Evolutionary conservation across 495 filamentous ascomycete genomes (phyloP).

Genomic region (Coniosporium apollinis): DNA sequence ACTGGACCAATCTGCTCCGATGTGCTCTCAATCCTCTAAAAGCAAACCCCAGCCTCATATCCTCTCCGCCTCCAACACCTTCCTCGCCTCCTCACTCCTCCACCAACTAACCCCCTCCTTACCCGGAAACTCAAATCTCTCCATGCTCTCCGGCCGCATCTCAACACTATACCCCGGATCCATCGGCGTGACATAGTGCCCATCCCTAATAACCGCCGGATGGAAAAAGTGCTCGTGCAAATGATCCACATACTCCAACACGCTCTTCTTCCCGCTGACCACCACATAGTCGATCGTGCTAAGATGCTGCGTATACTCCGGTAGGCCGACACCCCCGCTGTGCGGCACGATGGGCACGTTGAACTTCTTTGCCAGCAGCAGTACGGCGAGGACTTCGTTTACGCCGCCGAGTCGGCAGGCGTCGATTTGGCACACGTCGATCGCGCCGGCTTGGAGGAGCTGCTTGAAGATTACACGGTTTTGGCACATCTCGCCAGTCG

Average conservation of each 20-base stretch:
- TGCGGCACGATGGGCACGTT: slow-evolving; percentile 76
- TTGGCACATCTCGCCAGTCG: slow-evolving; percentile 94
- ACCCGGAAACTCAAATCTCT: slow-evolving; percentile 56
- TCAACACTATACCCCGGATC: slow-evolving; percentile 79
- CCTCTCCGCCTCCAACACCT: slow-evolving; percentile 23
- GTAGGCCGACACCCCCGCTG: slow-evolving; percentile 75
- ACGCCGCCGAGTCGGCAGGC: slow-evolving; percentile 84
- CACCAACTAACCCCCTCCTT: slow-evolving; percentile 68
- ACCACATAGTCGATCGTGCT: slow-evolving; percentile 90
- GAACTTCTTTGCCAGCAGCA: slow-evolving; percentile 79
- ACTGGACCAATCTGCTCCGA: too few species aligned
- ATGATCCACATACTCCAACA: slow-evolving; percentile 87
- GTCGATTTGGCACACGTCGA: slow-evolving; percentile 83
- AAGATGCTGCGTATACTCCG: slow-evolving; percentile 88
- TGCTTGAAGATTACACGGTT: slow-evolving; percentile 93
- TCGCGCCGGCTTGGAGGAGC: slow-evolving; percentile 56
- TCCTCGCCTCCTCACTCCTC: slow-evolving; percentile 28
- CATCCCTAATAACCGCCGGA: slow-evolving; percentile 62
- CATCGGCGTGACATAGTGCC: slow-evolving; percentile 73
- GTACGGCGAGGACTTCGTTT: slow-evolving; percentile 82
- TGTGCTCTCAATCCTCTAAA: too few species aligned
- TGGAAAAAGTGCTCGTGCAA: slow-evolving; percentile 87
- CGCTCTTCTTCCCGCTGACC: slow-evolving; percentile 60
- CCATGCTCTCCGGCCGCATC: slow-evolving; percentile 85
- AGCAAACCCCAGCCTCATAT: too few species aligned